Evolutionary conservation across 2,329 filamentous ascomycete genomes (phyloP).

Genomic region (Geosmithia flava): DNA sequence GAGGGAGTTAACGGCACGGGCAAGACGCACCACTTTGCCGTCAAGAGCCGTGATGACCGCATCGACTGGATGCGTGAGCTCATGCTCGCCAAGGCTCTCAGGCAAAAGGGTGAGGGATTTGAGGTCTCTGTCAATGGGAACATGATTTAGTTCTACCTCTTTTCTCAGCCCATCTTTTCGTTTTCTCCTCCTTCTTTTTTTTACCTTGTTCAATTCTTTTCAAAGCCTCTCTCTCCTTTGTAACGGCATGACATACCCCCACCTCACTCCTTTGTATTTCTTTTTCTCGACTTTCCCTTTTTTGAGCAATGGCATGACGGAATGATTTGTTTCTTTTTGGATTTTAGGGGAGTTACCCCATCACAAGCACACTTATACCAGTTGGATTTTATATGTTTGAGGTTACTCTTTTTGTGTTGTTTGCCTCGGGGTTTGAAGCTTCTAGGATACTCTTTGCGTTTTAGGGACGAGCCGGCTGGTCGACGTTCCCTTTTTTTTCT

Average conservation of each 20-base stretch:
- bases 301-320: background rate
- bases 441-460: background rate
- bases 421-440: background rate
- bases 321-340: background rate
- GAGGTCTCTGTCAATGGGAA: constrained; percentile 74
- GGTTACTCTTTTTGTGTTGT: background rate
- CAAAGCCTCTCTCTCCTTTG: background rate
- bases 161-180: constrained; percentile 1
- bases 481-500: background rate
- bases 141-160: constrained; percentile 41
- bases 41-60: constrained; percentile 73
- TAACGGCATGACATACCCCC: background rate
- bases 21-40: constrained; percentile 91
- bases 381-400: background rate
- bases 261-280: background rate
- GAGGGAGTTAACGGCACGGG: constrained; percentile 48
- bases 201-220: constrained; percentile 4
- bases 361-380: background rate
- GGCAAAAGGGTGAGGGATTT: constrained; percentile 73
- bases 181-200: constrained; percentile 7
- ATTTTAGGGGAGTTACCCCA: too few relatives aligned
- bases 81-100: constrained; percentile 80
- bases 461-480: background rate
- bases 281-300: background rate
- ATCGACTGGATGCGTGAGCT: constrained; percentile 97